Evolutionary conservation across 495 filamentous ascomycete genomes (phyloP), one percentile per base, ranked within the genome.

Genomic region (Bombardia bombarda): DNA sequence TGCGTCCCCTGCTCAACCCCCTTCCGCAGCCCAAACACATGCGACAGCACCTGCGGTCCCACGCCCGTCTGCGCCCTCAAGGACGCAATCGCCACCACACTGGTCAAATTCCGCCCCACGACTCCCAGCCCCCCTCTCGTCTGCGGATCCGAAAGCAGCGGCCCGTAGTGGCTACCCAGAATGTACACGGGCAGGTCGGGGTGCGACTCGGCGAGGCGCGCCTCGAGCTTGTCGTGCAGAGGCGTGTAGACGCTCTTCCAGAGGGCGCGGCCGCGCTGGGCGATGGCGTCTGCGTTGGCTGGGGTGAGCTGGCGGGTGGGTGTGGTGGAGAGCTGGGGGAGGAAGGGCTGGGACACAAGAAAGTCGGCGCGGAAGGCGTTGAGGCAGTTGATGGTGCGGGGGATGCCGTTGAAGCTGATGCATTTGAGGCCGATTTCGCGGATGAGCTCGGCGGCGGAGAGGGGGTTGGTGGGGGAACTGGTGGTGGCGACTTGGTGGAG

Each of bases 391-490:
- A 90, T 90, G 36, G 78, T 84, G 41, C 85, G 77, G 3, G 85
- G 85, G 52, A 90, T 84, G 30, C 85, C 85, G 62, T 90, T 90
- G 71, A 90, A 87, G 33, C 76, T 78, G 56, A 90, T 87, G 61
- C 84, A 88, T 58, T 90, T 90, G 32, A 90, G 70, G 3, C 82
- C 84, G 51, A 86, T 73, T 52, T 87, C 84, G 50, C 85, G 79
- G 72, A 90, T 86, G 16, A 86, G 61, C 57, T 87, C 84, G 34
- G 83, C 84, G 6, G 75, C 72, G 30, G 69, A 62, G n/a, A 80
- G 64, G 18, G 67, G 56, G 17, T 66, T 61, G 20, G 45, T 26
- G 19, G 23, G 28, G 23, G 64, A 55, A 0, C 16, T 19, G 58
- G 56, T 0, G 19, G 73, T 64, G n/a, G 76, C 74, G 13, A 78